Evolutionary conservation across 371 early-diverging fungal species (phyloP), one percentile per base, ranked within the genome.

Genomic region (Circinella umbellata): DNA sequence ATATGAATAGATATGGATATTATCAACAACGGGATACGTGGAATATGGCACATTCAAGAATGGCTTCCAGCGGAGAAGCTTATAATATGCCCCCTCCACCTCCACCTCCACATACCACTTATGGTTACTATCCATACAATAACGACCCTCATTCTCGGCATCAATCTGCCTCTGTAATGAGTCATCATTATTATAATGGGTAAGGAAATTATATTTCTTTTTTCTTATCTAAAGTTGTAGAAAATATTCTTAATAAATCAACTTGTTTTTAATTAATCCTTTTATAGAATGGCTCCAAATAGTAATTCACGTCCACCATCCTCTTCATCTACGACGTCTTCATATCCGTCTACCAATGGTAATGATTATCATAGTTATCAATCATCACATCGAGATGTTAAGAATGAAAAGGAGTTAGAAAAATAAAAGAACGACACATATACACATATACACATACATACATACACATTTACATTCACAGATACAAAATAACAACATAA

Each of bases 11-110:
- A 7, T 68, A 68, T 68, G 68, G 61, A 4, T 68, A 57, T 17
- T 68, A 68, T 51, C 68, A 68, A 20, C 68, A 61, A 17, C 68
- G 59, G 39, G 49, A 54, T 27, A 15, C 27, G 6, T 37, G 27
- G 36, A 35, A 37, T 27, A 38, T 37, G 39, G 11, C 49, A 61
- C 68, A 59, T 68, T n/a, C 61, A 9, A 18, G 68, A 37, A 61
- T 68, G 61, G 51, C 48, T 8, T 68, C 68, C 10, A 59, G 68
- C 36, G 61, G 68, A 13, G 61, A 61, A 49, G 20, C 68, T 35
- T 57, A 54, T 61, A 14, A 60, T 38, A 61, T 68, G 68, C 61
- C 60, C 35, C 61, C 57, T 27, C 57, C 57, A 7, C 57, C 57
- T 5, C n/a, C 51, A 13, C 5, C 51, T 13, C 5, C 51, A 42